Evolutionary conservation across 495 filamentous ascomycete genomes (phyloP).

Genomic region (Emericellopsis terricola): DNA sequence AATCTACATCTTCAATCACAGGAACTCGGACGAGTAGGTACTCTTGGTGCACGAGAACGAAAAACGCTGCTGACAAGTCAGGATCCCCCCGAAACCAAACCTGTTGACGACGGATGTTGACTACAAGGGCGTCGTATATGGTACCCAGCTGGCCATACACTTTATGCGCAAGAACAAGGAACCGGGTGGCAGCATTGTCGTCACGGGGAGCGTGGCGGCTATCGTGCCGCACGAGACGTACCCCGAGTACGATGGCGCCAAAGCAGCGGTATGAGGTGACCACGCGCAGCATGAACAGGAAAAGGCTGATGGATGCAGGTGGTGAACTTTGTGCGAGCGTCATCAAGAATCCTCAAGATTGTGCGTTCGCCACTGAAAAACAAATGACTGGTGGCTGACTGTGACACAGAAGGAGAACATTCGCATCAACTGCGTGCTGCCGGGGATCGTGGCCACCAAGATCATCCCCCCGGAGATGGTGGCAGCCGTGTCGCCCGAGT

Average conservation of each 20-base stretch:
- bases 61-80: no score
- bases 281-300: no score
- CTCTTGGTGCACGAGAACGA: no score
- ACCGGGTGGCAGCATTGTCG: constrained; percentile 18
- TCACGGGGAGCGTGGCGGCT: constrained; percentile 15
- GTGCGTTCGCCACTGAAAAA: no score
- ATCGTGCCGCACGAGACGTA: constrained; percentile 17
- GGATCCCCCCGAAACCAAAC: constrained; percentile 17
- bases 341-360: background rate
- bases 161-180: constrained; percentile 22
- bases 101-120: constrained; percentile 18
- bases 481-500: constrained; percentile 13
- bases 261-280: constrained; percentile 15
- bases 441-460: constrained; percentile 17
- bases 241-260: constrained; percentile 22
- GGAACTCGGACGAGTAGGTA: background rate
- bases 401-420: constrained; percentile 18
- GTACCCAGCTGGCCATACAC: constrained; percentile 19
- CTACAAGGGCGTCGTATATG: constrained; percentile 23
- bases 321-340: constrained; percentile 15
- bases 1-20: constrained; percentile 1
- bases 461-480: constrained; percentile 19
- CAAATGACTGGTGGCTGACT: no score
- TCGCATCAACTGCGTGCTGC: constrained; percentile 12
- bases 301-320: no score